Evolutionary conservation across 345 rosid genomes (phyloP).

Genomic region (Linum tenue): DNA sequence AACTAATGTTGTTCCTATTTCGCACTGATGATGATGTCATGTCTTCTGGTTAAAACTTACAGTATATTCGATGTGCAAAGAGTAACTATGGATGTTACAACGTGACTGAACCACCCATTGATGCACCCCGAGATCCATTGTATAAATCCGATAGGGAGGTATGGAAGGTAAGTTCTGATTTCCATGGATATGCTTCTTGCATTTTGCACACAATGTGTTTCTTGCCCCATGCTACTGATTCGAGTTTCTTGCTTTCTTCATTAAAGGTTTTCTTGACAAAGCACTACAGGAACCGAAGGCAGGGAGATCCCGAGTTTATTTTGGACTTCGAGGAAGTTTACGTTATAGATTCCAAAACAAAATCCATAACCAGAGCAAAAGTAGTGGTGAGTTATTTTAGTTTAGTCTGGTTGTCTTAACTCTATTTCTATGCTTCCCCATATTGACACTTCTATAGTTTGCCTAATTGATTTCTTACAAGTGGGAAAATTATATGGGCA

Average conservation of each 20-base stretch:
- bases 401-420: not conserved
- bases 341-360: constrained; percentile 74
- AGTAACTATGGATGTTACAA: constrained; percentile 81
- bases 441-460: too few species aligned
- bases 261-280: constrained; percentile 78
- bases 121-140: constrained; percentile 82
- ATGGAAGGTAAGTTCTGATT: constrained; percentile 44
- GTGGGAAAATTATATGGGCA: not conserved
- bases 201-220: not conserved
- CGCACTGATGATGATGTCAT: not conserved
- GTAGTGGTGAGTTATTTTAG: constrained; percentile 46
- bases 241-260: not conserved
- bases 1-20: not conserved
- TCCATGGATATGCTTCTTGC: not conserved
- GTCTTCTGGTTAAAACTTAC: constrained; percentile 15
- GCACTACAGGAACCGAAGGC: constrained; percentile 73
- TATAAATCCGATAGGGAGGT: constrained; percentile 71
- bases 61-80: constrained; percentile 82
- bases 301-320: constrained; percentile 73
- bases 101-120: constrained; percentile 90
- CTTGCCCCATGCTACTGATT: not conserved
- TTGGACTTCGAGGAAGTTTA: constrained; percentile 94
- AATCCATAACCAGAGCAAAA: constrained; percentile 89
- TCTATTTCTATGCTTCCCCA: not conserved
- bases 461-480: not conserved